phyloP scores from a whole-genome alignment of 169 alveolate genomes.

The Babesia ovis region DNA sequence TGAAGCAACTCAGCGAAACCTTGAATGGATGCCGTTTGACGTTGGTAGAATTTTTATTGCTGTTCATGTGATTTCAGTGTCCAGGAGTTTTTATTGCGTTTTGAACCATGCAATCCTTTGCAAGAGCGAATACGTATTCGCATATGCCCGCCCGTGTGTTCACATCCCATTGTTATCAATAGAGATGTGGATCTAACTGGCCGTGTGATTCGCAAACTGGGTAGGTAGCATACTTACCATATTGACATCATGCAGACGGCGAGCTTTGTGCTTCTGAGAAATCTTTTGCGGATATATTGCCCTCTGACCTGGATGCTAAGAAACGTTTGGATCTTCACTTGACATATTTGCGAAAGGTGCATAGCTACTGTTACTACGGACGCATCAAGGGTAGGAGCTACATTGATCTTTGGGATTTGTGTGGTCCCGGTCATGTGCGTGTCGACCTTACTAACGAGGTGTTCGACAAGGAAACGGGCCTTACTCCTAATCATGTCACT shows the following conservation, averaged over 20 bases:
- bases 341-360: conserved; percentile 58
- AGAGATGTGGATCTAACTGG: conserved; percentile 55
- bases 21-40: conserved; percentile 32
- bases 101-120: conserved; percentile 64
- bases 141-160: conserved; percentile 69
- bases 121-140: conserved; percentile 51
- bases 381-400: conserved; percentile 49
- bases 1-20: conserved; percentile 34
- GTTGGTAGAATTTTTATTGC: not conserved
- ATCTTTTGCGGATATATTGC: conserved; percentile 35
- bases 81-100: conserved; percentile 52
- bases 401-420: conserved; percentile 65
- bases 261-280: conserved; percentile 50
- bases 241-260: conserved; percentile 26
- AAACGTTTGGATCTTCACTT: conserved; percentile 64
- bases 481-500: conserved; percentile 29
- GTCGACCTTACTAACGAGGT: conserved; percentile 64
- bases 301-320: conserved; percentile 45
- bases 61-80: conserved; percentile 6
- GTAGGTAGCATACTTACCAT: not conserved
- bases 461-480: conserved; percentile 56
- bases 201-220: conserved; percentile 56
- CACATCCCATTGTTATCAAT: conserved; percentile 50
- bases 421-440: conserved; percentile 70
- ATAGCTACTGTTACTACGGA: conserved; percentile 69